Evolutionary conservation across 495 filamentous ascomycete genomes (phyloP).

Genomic region (Xylaria venustula): DNA sequence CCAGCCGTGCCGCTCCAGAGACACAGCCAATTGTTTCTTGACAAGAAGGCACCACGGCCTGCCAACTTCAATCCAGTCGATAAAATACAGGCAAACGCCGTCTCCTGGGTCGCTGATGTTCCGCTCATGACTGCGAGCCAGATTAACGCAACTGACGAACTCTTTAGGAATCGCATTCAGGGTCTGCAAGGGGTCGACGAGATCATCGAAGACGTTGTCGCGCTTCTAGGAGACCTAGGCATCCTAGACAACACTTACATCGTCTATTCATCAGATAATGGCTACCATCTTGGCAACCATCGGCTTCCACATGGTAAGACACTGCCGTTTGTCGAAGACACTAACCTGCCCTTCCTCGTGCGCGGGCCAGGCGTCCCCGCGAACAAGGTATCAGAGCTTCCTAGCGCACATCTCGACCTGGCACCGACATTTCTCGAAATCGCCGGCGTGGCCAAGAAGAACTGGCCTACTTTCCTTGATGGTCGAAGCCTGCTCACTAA

Average conservation of each 20-base stretch:
- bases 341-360: conserved; percentile 55
- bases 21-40: conserved; percentile 32
- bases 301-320: conserved; percentile 58
- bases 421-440: conserved; percentile 15
- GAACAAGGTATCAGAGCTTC: conserved; percentile 1
- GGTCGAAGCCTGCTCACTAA: conserved; percentile 11
- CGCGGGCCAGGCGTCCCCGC: conserved; percentile 46
- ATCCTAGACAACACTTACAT: conserved; percentile 53
- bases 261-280: conserved; percentile 60
- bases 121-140: conserved; percentile 47
- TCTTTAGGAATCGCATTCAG: conserved; percentile 53
- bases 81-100: conserved; percentile 37
- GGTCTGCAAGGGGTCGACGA: conserved; percentile 58
- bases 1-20: neutral
- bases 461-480: conserved; percentile 22
- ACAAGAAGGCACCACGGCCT: conserved; percentile 33
- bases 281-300: conserved; percentile 62
- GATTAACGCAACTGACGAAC: too few relatives aligned
- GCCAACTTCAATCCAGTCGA: conserved; percentile 35
- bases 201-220: conserved; percentile 49
- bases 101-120: conserved; percentile 50
- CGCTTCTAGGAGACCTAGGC: conserved; percentile 41
- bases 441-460: neutral
- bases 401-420: conserved; percentile 8
- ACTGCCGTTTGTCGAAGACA: conserved; percentile 57